These are phyloP conservation scores for Solanum tarijense DNA, from an alignment of 257 asterid species.

Conservation along the genomic window DNA sequence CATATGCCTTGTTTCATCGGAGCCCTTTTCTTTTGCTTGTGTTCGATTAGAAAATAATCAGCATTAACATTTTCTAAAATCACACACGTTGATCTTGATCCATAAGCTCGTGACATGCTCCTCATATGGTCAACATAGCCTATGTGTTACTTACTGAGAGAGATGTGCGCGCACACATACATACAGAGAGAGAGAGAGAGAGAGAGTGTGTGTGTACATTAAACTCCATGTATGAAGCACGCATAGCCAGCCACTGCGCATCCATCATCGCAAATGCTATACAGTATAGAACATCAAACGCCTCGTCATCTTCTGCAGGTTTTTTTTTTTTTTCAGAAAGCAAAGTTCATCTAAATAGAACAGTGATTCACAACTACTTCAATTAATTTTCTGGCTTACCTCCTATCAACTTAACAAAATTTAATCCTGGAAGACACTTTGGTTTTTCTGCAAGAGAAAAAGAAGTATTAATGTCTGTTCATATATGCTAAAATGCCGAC, in stretches of 20 bases:
- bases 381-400: slow-evolving; percentile 28
- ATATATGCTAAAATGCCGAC: not conserved
- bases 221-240: slow-evolving; percentile 82
- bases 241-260: slow-evolving; percentile 98
- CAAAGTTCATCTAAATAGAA: not conserved
- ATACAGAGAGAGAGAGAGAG: not conserved
- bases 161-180: not conserved
- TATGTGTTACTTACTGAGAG: not conserved
- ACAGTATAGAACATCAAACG: slow-evolving; percentile 76
- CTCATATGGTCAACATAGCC: not conserved
- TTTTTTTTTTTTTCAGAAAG: not conserved
- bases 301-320: slow-evolving; percentile 70
- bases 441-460: slow-evolving; percentile 60
- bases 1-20: not conserved
- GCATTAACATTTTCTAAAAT: not conserved
- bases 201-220: not conserved
- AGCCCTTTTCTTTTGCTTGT: not conserved
- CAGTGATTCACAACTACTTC: not conserved
- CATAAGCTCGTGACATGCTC: not conserved
- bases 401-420: slow-evolving; percentile 62
- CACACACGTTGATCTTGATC: too few relatives aligned
- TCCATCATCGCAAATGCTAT: slow-evolving; percentile 86
- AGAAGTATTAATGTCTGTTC: not conserved
- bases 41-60: not conserved
- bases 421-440: slow-evolving; percentile 58